Percentiles rank a stretch among this genome's conserved stretches.
These are phyloP conservation scores for Paramecium biaurelia DNA, from an alignment of 73 alveolate genomes.

Conservation along the genomic window DNA sequence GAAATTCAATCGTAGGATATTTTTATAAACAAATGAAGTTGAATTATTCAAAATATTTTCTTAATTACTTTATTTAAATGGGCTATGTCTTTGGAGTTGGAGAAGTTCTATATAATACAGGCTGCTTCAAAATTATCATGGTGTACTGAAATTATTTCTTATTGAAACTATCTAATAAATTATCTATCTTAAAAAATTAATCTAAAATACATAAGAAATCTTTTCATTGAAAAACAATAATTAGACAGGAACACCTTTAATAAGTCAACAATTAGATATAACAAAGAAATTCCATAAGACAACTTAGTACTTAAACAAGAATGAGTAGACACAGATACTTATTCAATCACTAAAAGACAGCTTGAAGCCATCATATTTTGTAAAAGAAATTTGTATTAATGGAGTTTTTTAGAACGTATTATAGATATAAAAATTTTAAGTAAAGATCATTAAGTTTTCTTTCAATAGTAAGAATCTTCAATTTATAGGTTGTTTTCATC, in stretches of 20 bases:
- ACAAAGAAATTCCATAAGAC: neutral
- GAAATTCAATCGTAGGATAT: neutral
- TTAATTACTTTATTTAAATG: neutral
- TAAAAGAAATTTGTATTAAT: neutral
- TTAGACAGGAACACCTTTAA: neutral
- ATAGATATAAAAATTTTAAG: neutral
- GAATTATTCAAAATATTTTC: neutral
- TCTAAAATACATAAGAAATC: neutral
- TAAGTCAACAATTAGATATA: neutral
- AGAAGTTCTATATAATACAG: constrained; percentile 5
- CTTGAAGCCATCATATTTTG: neutral
- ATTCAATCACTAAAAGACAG: neutral
- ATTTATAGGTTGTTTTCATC: neutral
- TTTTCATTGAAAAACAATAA: neutral
- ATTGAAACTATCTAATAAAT: neutral
- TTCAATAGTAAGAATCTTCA: neutral
- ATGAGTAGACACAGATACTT: neutral
- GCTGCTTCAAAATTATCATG: neutral
- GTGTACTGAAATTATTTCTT: neutral
- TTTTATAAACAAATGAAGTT: too few species aligned
- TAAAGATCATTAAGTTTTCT: neutral
- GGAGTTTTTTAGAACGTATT: neutral
- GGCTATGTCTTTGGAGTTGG: constrained; percentile 6
- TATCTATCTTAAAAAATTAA: too few species aligned
- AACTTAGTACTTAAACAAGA: neutral